Percentiles rank a stretch among this genome's conserved stretches.
Conservation (phyloP, 345 rosid species). For the Arabis hirsuta region DNA sequence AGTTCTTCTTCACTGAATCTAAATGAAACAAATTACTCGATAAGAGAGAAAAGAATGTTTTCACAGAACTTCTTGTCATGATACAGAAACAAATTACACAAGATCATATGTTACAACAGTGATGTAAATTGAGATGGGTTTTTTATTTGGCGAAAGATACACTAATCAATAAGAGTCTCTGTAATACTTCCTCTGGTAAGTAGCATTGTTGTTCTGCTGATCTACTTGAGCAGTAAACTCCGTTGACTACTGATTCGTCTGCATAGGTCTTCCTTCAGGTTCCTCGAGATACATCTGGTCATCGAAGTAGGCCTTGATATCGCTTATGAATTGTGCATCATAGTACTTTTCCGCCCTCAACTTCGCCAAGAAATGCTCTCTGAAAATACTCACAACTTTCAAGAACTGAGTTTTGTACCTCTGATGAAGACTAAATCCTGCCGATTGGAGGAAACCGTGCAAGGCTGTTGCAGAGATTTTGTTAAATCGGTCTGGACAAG, state of each 20-base stretch:
- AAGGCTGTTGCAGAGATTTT: constrained; percentile 70
- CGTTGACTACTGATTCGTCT: constrained; percentile 48
- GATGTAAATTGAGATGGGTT: not conserved
- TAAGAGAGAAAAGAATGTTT: too few species aligned
- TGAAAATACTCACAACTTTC: constrained; percentile 61
- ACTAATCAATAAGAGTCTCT: constrained; percentile 9
- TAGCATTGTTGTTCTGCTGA: constrained; percentile 34
- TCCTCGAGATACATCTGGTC: constrained; percentile 60
- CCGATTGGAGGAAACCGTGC: constrained; percentile 68
- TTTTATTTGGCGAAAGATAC: not conserved
- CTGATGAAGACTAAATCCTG: constrained; percentile 71
- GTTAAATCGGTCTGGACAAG: constrained; percentile 85
- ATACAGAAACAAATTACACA: too few species aligned
- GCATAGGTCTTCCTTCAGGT: constrained; percentile 69
- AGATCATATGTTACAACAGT: constrained; percentile 11
- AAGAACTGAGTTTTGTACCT: constrained; percentile 71
- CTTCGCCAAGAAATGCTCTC: constrained; percentile 58
- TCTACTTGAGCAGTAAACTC: constrained; percentile 47
- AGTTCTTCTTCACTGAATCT: too few species aligned
- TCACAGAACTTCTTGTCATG: too few species aligned
- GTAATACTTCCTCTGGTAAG: constrained; percentile 25
- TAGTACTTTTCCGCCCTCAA: constrained; percentile 51
- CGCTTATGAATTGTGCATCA: constrained; percentile 43
- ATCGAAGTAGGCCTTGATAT: constrained; percentile 63
- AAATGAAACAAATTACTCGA: too few species aligned